Base-by-base conservation (phyloP, 1,139 yeast genomes). In the Yamadazyma songkhlaensis region DNA sequence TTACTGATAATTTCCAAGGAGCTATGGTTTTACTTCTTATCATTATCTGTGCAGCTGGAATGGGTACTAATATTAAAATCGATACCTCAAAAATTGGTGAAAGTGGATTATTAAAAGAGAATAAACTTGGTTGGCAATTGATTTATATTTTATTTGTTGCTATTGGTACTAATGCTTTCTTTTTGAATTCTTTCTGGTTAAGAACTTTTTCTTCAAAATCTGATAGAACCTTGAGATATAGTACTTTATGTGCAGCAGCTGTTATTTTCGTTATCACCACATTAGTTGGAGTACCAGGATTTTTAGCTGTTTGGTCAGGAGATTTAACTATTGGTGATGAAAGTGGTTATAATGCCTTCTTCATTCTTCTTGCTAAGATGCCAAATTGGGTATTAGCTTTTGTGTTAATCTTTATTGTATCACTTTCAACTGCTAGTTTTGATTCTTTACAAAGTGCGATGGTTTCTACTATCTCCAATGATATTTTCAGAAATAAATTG, bases 101-200 rank as follows among this genome's bases (percentile, higher is more conserved):
- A 11, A 80, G 90, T 21, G 85, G 85, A 8, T 38, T 67, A 73
- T 63, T 86, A 40, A 73, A 80, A 36, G 77, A 79, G 1, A 82
- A 80, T 52, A 74, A 76, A 48, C 67, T 89, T 34, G 96, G 96
- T 11, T 89, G 96, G 95, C 94, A 89, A 68, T 72, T 90, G 48
- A 62, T 89, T 30, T 90, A 88, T 59, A 89, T 90, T 46, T 67
- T 90, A 44, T 77, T 84, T 9, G 83, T 90, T 31, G 97, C 97
- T 22, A 84, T 90, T 54, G 75, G 88, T 36, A 86, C 97, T 29
- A 90, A 90, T 53, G 96, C 88, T 55, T 80, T 90, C 54, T 89
- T 90, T 59, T 68, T 90, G 74, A 79, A 95, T 25, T 96, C 96
- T 0, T 89, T 89, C 58, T 90, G 97, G 97, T 67, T 90, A 47